A percentile compares a stretch with the other conserved stretches of the same genome.
Evolutionary conservation across 306 rosid genomes (phyloP).

Genomic region (Acacia melanoxylon): DNA sequence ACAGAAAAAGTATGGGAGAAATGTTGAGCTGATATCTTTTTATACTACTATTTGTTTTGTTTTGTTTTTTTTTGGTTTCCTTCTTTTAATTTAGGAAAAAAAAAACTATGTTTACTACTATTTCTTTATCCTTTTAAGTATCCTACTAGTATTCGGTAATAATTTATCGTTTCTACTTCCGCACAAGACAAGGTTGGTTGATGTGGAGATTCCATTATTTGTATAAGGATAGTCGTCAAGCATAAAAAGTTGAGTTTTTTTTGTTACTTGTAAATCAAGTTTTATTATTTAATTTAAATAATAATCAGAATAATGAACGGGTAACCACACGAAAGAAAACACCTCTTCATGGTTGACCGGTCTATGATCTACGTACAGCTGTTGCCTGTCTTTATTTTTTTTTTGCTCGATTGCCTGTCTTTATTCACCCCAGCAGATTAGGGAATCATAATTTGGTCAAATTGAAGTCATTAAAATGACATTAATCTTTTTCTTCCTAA

Average conservation of each 20-base stretch:
- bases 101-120: too few relatives aligned
- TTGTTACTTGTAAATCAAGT: too few relatives aligned
- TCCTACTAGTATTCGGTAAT: not conserved
- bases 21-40: too few relatives aligned
- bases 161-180: not conserved
- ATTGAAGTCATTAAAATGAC: not conserved
- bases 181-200: not conserved
- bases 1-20: too few relatives aligned
- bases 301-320: not conserved
- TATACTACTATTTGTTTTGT: too few relatives aligned
- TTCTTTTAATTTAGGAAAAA: too few relatives aligned
- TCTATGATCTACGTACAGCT: not conserved
- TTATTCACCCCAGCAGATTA: not conserved
- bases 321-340: not conserved
- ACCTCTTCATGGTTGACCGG: not conserved
- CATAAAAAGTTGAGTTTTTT: too few relatives aligned
- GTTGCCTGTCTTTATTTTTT: not conserved
- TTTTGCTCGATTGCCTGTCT: not conserved
- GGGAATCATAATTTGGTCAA: slow-evolving; percentile 15
- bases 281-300: not conserved
- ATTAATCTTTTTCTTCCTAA: not conserved
- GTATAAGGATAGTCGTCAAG: not conserved
- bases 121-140: not conserved
- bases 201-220: not conserved
- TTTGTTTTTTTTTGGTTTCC: too few relatives aligned